phyloP scores from a whole-genome alignment of 768 basidiomycete genomes.

The Xanthoconium stramineum region DNA sequence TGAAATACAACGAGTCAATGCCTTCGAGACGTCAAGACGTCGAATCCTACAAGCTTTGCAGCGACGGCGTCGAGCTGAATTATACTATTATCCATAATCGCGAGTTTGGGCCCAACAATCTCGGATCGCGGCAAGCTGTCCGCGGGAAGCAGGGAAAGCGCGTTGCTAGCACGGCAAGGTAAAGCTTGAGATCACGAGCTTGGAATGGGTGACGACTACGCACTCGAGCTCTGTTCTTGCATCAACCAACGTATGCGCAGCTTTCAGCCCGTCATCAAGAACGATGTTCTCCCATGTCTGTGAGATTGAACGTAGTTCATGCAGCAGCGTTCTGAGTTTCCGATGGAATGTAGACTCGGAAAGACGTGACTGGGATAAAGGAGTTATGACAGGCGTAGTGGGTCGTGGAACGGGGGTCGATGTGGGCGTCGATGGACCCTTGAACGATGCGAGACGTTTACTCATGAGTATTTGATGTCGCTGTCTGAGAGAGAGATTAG shows the following conservation, averaged over 20 bases:
- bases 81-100: constrained; percentile 64
- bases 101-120: constrained; percentile 64
- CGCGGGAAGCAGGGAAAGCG: constrained; percentile 49
- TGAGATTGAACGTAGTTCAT: constrained; percentile 60
- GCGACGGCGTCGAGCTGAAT: constrained; percentile 56
- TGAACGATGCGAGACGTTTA: constrained; percentile 70
- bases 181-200: not conserved
- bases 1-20: not conserved
- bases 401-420: constrained; percentile 56
- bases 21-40: not conserved
- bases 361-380: constrained; percentile 40
- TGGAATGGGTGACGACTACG: constrained; percentile 27
- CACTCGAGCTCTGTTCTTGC: constrained; percentile 84
- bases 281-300: constrained; percentile 85
- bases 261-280: constrained; percentile 72
- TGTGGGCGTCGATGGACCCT: constrained; percentile 73
- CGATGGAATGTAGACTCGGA: constrained; percentile 80
- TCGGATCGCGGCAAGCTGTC: constrained; percentile 53
- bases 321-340: constrained; percentile 63
- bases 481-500: constrained; percentile 15
- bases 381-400: constrained; percentile 34
- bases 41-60: constrained; percentile 57
- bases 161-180: constrained; percentile 47
- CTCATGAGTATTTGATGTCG: constrained; percentile 37
- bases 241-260: constrained; percentile 69